Conservation (phyloP, 1,284 basidiomycete genomes). For the Boletus sp. region DNA sequence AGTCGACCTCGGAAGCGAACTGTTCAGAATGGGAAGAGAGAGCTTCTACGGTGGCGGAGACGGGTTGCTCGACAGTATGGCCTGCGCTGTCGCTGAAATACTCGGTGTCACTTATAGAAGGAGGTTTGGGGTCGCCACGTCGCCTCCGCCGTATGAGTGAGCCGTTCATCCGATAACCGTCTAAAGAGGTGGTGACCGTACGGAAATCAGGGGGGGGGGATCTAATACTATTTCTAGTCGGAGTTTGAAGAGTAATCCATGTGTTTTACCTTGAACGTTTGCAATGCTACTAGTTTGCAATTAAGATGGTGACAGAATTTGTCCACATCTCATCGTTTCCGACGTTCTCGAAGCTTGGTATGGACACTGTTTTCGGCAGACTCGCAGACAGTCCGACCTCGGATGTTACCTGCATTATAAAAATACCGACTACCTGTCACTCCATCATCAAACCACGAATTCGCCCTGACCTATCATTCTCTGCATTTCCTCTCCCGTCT, state of each 20-base stretch:
- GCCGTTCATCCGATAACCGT: constrained; percentile 11
- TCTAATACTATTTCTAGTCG: constrained; percentile 13
- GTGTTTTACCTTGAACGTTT: constrained; percentile 12
- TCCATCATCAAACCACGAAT: too few relatives aligned
- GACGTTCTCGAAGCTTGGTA: background rate
- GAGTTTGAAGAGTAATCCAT: constrained; percentile 21
- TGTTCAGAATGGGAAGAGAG: constrained; percentile 19
- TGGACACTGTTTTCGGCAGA: background rate
- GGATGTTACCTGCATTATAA: background rate
- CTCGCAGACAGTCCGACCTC: background rate
- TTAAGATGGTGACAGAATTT: background rate
- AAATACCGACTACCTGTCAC: too few relatives aligned
- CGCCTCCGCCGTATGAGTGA: constrained; percentile 22
- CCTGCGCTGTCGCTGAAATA: constrained; percentile 24
- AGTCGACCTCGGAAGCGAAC: constrained; percentile 19
- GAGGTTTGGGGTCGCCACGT: background rate
- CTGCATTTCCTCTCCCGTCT: too few relatives aligned
- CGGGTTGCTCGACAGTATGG: constrained; percentile 7
- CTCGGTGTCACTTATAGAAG: constrained; percentile 26
- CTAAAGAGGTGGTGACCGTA: background rate
- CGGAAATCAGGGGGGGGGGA: constrained; percentile 1
- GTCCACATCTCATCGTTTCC: background rate
- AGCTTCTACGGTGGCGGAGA: background rate
- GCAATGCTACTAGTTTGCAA: background rate
- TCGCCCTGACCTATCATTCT: too few relatives aligned